These are phyloP conservation scores for Crithidia bombi DNA, from an alignment of 208 protist genomes.

Conservation along the genomic window DNA sequence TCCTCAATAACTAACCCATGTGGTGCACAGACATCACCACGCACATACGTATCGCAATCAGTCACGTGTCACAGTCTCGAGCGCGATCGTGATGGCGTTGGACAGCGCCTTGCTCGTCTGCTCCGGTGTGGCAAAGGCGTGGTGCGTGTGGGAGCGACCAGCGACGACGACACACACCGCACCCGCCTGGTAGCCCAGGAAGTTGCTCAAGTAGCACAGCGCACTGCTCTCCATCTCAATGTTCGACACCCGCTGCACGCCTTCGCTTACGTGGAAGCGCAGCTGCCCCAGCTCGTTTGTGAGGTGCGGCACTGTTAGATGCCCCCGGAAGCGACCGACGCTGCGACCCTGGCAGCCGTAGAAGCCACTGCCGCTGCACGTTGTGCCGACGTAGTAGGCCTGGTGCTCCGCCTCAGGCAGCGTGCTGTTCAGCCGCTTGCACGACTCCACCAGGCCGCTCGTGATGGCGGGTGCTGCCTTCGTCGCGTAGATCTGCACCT, in stretches of 20 bases:
- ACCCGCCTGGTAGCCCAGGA: slow-evolving; percentile 73
- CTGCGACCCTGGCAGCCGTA: slow-evolving; percentile 79
- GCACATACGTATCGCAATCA: too few relatives aligned
- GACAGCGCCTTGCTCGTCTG: slow-evolving; percentile 36
- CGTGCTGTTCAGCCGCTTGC: slow-evolving; percentile 39
- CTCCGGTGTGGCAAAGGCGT: slow-evolving; percentile 52
- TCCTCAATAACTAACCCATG: too few relatives aligned
- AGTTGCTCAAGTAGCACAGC: slow-evolving; percentile 65
- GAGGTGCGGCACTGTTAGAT: slow-evolving; percentile 52
- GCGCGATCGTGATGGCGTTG: slow-evolving; percentile 55
- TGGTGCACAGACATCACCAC: too few relatives aligned
- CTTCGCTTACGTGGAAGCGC: slow-evolving; percentile 49
- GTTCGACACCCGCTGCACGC: slow-evolving; percentile 57
- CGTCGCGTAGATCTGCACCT: slow-evolving; percentile 66
- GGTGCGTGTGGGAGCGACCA: slow-evolving; percentile 37
- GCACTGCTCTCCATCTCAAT: slow-evolving; percentile 84
- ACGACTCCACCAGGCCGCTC: slow-evolving; percentile 45
- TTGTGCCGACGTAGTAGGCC: slow-evolving; percentile 63
- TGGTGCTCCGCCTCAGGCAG: slow-evolving; percentile 31
- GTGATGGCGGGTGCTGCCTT: slow-evolving; percentile 62
- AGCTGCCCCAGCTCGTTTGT: slow-evolving; percentile 57
- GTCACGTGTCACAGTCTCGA: slow-evolving; percentile 53
- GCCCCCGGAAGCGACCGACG: slow-evolving; percentile 63
- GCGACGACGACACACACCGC: slow-evolving; percentile 70
- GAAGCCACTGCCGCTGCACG: slow-evolving; percentile 71